A percentile compares a stretch with the other conserved stretches of the same genome.
Conservation (phyloP, 2,329 filamentous ascomycete species). For the Atkinsonella texensis region DNA sequence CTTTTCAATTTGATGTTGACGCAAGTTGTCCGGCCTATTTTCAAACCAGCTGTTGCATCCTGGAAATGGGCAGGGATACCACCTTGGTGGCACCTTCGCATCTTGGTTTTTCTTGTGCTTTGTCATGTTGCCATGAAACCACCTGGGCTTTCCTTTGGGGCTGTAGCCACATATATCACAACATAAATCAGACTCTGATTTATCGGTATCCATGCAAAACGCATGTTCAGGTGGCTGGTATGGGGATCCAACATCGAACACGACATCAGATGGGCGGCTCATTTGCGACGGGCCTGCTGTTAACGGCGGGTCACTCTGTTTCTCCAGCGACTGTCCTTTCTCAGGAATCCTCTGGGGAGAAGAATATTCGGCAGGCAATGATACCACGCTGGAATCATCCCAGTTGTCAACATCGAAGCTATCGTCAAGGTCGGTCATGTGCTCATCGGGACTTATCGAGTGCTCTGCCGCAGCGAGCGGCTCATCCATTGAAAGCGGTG, state of each 20-base stretch:
- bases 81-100: conserved; percentile 33
- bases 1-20: conserved; percentile 45
- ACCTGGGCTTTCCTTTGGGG: conserved; percentile 43
- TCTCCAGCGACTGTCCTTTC: too few relatives aligned
- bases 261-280: neutral
- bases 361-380: too few relatives aligned
- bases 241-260: neutral
- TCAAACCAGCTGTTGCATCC: conserved; percentile 43
- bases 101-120: conserved; percentile 46
- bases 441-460: neutral
- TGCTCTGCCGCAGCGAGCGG: neutral
- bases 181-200: conserved; percentile 30
- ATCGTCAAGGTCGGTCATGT: too few relatives aligned
- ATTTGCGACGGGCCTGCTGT: neutral
- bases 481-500: neutral
- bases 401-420: too few relatives aligned
- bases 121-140: conserved; percentile 47
- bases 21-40: conserved; percentile 43
- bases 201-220: neutral
- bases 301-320: too few relatives aligned
- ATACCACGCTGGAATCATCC: too few relatives aligned
- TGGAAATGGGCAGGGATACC: conserved; percentile 41
- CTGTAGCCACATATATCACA: conserved; percentile 43
- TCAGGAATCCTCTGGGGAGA: too few relatives aligned
- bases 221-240: neutral